Evolutionary conservation across 371 early-diverging fungal species (phyloP), one percentile per base, ranked within the genome.

Genomic region (Zychaea mexicana): DNA sequence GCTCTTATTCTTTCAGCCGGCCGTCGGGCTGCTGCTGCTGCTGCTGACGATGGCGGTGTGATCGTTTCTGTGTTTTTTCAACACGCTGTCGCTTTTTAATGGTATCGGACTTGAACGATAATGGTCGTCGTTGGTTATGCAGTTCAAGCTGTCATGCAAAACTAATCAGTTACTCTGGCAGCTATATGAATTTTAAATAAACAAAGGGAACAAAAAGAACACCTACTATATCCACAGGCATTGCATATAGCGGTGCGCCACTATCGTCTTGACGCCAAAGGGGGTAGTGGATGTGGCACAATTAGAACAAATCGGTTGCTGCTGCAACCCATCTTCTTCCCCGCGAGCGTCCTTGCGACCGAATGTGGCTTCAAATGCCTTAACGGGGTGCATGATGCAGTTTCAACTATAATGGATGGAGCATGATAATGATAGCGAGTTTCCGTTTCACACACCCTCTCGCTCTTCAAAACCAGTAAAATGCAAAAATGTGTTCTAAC

Each of bases 141-240:
- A 96, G 79, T 94, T 95, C 63, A 84, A 84, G n/a, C 62, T 62
- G 33, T 10, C 4, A 31, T n/a, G 26, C 5, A 17, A 19, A 15
- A 26, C 22, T 33, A 52, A 47, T n/a, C 17, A 31, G 22, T 49
- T 22, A 52, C n/a, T 8, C 24, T 19, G 17, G 8, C 38, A 1
- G 7, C 32, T 15, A 31, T 28, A 27, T 49, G 2, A 24, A n/a
- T n/a, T n/a, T n/a, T 24, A 49, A 19, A 19, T 1, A 24, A 5
- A 26, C 32, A 33, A 15, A 10, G 15, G 15, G 8, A 36, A 36
- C 15, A 2, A 36, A 36, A 36, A 10, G 36, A 36, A 36, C 2
- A 78, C 79, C 86, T 83, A 91, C 80, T 98, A 98, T 60, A 76
- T 6, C 98, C 98, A 69, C 98, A 98, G 0, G 98, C 98, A 73